phyloP scores from a whole-genome alignment of 306 rosid species.

The Astragalus glycyphyllos region DNA sequence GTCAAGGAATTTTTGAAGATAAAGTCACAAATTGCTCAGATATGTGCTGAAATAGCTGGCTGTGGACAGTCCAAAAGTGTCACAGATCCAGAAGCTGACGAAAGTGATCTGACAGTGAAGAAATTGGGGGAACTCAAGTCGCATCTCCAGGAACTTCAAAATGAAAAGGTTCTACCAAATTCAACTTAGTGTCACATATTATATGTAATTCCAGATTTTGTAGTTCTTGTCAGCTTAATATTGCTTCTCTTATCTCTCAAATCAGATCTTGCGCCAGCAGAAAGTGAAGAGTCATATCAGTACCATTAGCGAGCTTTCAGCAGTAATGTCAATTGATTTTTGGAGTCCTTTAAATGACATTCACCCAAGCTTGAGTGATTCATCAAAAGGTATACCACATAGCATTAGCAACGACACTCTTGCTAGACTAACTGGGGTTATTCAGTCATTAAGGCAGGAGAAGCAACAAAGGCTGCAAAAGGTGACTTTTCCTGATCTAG shows the following conservation, averaged over 20 bases:
- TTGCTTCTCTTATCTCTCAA: slow-evolving; percentile 27
- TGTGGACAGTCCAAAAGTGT: slow-evolving; percentile 45
- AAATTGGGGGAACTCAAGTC: slow-evolving; percentile 74
- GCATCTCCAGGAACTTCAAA: slow-evolving; percentile 81
- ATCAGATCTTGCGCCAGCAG: slow-evolving; percentile 77
- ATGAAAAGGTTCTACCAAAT: slow-evolving; percentile 66
- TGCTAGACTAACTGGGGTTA: slow-evolving; percentile 72
- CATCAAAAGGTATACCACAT: slow-evolving; percentile 50
- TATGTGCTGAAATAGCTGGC: slow-evolving; percentile 78
- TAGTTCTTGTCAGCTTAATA: slow-evolving; percentile 5
- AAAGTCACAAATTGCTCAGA: slow-evolving; percentile 64
- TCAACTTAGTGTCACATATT: slow-evolving; percentile 29
- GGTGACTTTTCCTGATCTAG: slow-evolving; percentile 56
- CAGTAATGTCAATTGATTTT: slow-evolving; percentile 75
- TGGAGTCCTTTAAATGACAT: slow-evolving; percentile 59
- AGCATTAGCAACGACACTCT: slow-evolving; percentile 88
- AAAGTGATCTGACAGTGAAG: slow-evolving; percentile 61
- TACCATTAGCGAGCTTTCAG: slow-evolving; percentile 65
- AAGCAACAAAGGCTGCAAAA: slow-evolving; percentile 74
- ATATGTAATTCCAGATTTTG: slow-evolving; percentile 4
- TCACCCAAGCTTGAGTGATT: slow-evolving; percentile 77
- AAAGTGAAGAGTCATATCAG: slow-evolving; percentile 64
- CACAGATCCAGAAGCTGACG: slow-evolving; percentile 51
- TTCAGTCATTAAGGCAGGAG: slow-evolving; percentile 69
- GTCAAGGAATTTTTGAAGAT: slow-evolving; percentile 65